Percentiles rank a stretch among this genome's conserved stretches.
Conservation (phyloP, 2,329 filamentous ascomycete species). For the Colletotrichum shisoi region DNA sequence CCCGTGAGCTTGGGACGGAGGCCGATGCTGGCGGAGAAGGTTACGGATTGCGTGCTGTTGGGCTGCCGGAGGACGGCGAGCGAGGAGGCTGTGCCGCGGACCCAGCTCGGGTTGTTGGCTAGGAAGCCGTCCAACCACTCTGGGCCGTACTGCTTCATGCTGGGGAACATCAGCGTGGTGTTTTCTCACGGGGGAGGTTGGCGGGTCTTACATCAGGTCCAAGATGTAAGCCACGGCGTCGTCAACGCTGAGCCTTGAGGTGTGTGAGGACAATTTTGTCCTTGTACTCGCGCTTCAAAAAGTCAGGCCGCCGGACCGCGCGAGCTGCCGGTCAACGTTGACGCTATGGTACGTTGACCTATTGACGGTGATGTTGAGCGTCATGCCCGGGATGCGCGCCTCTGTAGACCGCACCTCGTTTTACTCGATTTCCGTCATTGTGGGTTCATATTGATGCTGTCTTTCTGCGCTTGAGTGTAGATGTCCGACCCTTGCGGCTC, state of each 20-base stretch:
- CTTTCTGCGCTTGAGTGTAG: too few relatives aligned
- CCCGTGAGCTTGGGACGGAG: constrained; percentile 36
- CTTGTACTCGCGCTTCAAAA: constrained; percentile 60
- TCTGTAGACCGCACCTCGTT: constrained; percentile 43
- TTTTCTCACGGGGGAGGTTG: background rate
- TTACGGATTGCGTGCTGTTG: constrained; percentile 18
- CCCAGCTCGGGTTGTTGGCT: constrained; percentile 60
- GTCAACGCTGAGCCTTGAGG: constrained; percentile 66
- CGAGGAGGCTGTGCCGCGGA: constrained; percentile 59
- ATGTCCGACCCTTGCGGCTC: too few relatives aligned
- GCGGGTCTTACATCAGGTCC: constrained; percentile 54
- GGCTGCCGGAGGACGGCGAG: too few relatives aligned
- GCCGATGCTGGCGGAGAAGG: constrained; percentile 46
- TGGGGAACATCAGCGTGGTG: constrained; percentile 30
- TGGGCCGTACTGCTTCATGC: constrained; percentile 52
- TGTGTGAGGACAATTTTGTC: constrained; percentile 63
- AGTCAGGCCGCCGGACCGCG: constrained; percentile 47
- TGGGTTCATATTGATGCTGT: too few relatives aligned
- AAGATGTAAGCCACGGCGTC: constrained; percentile 63
- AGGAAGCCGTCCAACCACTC: constrained; percentile 59
- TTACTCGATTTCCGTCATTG: too few relatives aligned
- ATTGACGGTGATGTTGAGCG: constrained; percentile 62
- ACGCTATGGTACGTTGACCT: constrained; percentile 64
- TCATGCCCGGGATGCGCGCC: constrained; percentile 57
- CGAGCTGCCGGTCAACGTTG: constrained; percentile 56